Conservation (phyloP, 2,329 filamentous ascomycete species). For the Alternaria burnsii region DNA sequence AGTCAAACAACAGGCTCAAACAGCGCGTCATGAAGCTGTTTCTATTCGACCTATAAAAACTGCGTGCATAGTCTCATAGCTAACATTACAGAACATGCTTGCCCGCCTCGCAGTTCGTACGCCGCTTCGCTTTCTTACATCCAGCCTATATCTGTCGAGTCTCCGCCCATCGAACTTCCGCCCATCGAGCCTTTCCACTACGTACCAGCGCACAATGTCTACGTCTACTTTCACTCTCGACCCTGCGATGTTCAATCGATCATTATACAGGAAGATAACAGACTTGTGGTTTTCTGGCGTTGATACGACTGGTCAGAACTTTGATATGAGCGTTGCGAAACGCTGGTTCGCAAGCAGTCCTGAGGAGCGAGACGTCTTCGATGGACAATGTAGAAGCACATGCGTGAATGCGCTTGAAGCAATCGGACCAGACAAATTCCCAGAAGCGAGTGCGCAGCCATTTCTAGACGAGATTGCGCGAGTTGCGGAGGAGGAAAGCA, state of each 20-base stretch:
- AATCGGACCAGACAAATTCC: constrained; percentile 47
- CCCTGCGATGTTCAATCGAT: constrained; percentile 51
- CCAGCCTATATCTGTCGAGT: constrained; percentile 9
- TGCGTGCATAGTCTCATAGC: background rate
- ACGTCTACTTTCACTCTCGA: constrained; percentile 45
- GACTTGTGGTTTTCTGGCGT: constrained; percentile 52
- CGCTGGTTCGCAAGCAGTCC: constrained; percentile 51
- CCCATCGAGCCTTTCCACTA: background rate
- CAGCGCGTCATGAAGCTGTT: background rate
- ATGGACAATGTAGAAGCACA: constrained; percentile 44
- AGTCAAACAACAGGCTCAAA: background rate
- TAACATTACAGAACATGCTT: constrained; percentile 13
- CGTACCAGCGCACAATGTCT: constrained; percentile 37
- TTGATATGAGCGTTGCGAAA: constrained; percentile 36
- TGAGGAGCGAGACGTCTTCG: constrained; percentile 49
- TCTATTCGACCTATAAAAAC: background rate
- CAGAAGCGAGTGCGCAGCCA: constrained; percentile 46
- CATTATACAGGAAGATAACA: constrained; percentile 49
- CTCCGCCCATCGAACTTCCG: constrained; percentile 1
- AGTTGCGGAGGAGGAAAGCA: constrained; percentile 12
- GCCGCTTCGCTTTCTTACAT: constrained; percentile 11
- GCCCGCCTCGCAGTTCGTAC: constrained; percentile 10
- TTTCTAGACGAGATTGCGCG: constrained; percentile 48
- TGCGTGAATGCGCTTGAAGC: constrained; percentile 50
- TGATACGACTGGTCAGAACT: constrained; percentile 32